These are phyloP conservation scores for Raffaelea ambrosiae DNA, from an alignment of 2,329 filamentous ascomycete species.

Conservation along the genomic window DNA sequence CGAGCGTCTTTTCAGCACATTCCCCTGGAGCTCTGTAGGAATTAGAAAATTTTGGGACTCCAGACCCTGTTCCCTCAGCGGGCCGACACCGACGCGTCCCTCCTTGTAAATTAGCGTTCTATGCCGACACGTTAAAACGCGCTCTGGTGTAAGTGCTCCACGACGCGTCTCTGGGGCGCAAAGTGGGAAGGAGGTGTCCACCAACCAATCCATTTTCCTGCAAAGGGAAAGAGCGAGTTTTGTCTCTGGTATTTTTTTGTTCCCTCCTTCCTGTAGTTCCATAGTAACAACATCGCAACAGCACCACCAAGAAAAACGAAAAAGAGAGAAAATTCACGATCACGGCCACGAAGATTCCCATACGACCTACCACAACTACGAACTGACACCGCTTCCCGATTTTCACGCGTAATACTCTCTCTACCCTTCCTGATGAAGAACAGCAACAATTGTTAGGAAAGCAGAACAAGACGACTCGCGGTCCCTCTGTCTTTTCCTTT, in stretches of 20 bases:
- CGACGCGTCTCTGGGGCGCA: slow-evolving; percentile 10
- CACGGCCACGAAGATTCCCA: neutral
- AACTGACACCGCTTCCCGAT: too few relatives aligned
- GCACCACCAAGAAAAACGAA: neutral
- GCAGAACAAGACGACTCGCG: neutral
- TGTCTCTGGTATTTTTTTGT: neutral
- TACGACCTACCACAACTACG: neutral
- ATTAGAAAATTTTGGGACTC: too few relatives aligned
- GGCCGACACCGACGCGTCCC: slow-evolving; percentile 4
- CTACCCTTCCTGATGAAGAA: neutral
- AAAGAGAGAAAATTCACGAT: neutral
- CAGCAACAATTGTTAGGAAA: neutral
- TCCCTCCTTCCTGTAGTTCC: neutral
- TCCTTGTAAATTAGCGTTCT: neutral
- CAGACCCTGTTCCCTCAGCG: neutral
- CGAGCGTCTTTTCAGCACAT: neutral
- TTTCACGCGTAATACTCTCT: too few relatives aligned
- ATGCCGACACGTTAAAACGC: slow-evolving; percentile 10
- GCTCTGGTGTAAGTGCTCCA: neutral
- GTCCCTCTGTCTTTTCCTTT: neutral
- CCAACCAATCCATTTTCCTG: neutral
- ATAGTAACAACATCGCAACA: neutral
- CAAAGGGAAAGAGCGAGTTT: neutral
- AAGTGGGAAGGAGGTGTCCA: slow-evolving; percentile 8
- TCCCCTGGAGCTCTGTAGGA: too few relatives aligned